These are phyloP conservation scores for Wickerhamomyces xylosicus DNA, from an alignment of 805 yeast genomes.

Conservation along the genomic window DNA sequence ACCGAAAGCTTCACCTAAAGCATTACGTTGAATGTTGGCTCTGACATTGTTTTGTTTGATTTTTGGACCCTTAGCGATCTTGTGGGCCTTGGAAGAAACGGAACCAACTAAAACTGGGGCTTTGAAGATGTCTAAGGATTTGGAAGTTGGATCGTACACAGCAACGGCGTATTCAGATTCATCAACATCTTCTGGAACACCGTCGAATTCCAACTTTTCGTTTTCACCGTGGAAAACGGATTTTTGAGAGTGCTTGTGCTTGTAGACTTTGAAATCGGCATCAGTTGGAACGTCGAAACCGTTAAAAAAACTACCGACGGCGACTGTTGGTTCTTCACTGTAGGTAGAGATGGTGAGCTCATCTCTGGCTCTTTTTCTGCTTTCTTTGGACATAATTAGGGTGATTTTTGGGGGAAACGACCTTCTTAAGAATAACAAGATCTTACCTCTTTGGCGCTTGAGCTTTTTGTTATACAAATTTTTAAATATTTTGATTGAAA, in stretches of 20 bases:
- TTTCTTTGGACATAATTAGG: background rate
- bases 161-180: constrained; percentile 55
- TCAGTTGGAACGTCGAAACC: constrained; percentile 56
- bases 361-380: constrained; percentile 24
- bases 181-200: constrained; percentile 31
- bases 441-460: too few species aligned
- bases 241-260: constrained; percentile 24
- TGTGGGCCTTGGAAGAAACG: constrained; percentile 52
- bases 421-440: too few species aligned
- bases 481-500: background rate
- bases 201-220: constrained; percentile 63
- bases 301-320: constrained; percentile 69
- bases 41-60: constrained; percentile 46
- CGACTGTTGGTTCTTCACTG: constrained; percentile 35
- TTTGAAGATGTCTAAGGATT: constrained; percentile 52
- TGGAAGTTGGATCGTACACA: constrained; percentile 58
- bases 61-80: constrained; percentile 49
- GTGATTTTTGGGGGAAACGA: background rate
- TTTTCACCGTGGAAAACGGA: constrained; percentile 70
- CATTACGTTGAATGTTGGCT: constrained; percentile 54
- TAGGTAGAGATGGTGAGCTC: constrained; percentile 27
- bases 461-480: background rate
- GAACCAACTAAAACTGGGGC: constrained; percentile 53
- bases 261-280: constrained; percentile 54
- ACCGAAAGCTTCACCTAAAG: constrained; percentile 93